A percentile compares a stretch with the other conserved stretches of the same genome.
phyloP scores from a whole-genome alignment of 73 alveolate genomes.

The Paramecium sonneborni region DNA sequence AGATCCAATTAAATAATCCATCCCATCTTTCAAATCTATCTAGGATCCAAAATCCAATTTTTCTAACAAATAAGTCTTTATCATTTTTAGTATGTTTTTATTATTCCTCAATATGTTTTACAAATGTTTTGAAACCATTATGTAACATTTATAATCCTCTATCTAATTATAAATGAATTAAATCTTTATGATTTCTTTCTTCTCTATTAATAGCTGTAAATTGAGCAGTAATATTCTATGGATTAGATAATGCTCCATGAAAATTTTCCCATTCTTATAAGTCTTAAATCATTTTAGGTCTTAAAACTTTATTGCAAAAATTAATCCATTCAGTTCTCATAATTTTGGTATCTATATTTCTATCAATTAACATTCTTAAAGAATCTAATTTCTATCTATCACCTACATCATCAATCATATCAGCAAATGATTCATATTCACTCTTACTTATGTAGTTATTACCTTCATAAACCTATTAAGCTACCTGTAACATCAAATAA shows the following conservation, averaged over 20 bases:
- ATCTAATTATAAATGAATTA: background rate
- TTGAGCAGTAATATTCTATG: slow-evolving; percentile 35
- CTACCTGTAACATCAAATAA: slow-evolving; percentile 37
- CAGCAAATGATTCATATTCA: slow-evolving; percentile 54
- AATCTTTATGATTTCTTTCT: slow-evolving; percentile 41
- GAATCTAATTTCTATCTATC: slow-evolving; percentile 28
- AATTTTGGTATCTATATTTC: slow-evolving; percentile 44
- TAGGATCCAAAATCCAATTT: slow-evolving; percentile 15
- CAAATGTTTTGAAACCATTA: slow-evolving; percentile 20
- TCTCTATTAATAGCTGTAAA: slow-evolving; percentile 28
- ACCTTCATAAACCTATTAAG: background rate
- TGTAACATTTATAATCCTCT: background rate
- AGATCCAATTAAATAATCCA: slow-evolving; percentile 27
- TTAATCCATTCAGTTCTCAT: slow-evolving; percentile 44
- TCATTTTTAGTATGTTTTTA: background rate
- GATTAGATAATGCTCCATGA: slow-evolving; percentile 24
- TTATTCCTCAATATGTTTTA: background rate
- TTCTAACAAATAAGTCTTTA: slow-evolving; percentile 34
- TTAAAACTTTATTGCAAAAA: slow-evolving; percentile 17
- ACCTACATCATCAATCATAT: background rate
- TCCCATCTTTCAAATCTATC: slow-evolving; percentile 50
- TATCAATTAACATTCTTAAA: slow-evolving; percentile 37
- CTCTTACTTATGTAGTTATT: slow-evolving; percentile 35
- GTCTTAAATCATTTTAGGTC: slow-evolving; percentile 2
- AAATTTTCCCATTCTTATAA: slow-evolving; percentile 40